Conservation (phyloP, 176 grass and related monocot species). For the Elaeis guineensis region DNA sequence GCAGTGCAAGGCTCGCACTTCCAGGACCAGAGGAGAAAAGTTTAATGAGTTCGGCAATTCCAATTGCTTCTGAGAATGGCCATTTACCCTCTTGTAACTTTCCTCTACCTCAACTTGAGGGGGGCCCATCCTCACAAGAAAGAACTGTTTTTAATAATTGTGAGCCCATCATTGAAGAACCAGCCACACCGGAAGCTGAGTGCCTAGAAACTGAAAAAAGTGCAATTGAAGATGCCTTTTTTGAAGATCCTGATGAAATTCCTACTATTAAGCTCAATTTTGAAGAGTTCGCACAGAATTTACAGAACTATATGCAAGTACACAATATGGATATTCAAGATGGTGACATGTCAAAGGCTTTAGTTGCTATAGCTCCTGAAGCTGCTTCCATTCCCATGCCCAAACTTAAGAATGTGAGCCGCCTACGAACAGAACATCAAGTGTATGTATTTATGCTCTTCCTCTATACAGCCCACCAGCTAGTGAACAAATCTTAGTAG, state of each 20-base stretch:
- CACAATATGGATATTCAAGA: constrained; percentile 62
- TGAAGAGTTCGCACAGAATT: constrained; percentile 65
- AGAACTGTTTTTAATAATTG: constrained; percentile 18
- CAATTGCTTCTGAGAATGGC: constrained; percentile 17
- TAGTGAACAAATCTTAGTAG: neutral
- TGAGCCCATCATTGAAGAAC: constrained; percentile 82
- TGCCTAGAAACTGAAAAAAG: constrained; percentile 29
- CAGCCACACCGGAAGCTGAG: constrained; percentile 57
- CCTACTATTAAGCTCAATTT: constrained; percentile 74
- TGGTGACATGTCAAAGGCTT: constrained; percentile 60
- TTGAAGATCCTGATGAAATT: constrained; percentile 71
- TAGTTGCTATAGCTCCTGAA: constrained; percentile 55
- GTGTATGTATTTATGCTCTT: constrained; percentile 39
- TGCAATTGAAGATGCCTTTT: constrained; percentile 68
- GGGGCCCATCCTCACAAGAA: constrained; percentile 6
- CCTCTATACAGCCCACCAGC: neutral
- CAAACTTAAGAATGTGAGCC: constrained; percentile 83
- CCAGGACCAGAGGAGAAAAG: constrained; percentile 57
- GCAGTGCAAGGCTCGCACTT: constrained; percentile 75
- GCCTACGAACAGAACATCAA: constrained; percentile 84
- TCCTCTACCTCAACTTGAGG: constrained; percentile 25
- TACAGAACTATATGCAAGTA: constrained; percentile 67
- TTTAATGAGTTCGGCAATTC: constrained; percentile 19
- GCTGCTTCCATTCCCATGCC: constrained; percentile 69
- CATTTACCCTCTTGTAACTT: neutral